Base-by-base conservation (phyloP, 768 basidiomycete species). In the Dioszegia hungarica region DNA sequence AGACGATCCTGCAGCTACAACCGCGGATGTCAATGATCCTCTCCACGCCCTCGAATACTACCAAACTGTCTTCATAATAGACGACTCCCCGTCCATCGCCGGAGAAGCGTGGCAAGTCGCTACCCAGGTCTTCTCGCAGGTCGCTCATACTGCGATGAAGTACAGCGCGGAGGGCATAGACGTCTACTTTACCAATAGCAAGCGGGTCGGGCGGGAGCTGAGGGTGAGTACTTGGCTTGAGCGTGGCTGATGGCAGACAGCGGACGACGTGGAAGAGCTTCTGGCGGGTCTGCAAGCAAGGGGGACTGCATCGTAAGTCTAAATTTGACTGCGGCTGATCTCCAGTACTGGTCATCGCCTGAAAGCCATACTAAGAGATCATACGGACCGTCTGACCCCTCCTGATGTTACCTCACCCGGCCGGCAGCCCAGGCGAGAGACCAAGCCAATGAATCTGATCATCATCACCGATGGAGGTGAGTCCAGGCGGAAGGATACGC, bases 401-500 rank as follows among this genome's bases (percentile, higher is more conserved):
- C 10, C 59, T 20, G 31, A 29, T 2, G 24, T 59, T 29, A 10
- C 56, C 41, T 41, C 52, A 37, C 37, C 43, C 45, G 41, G 49
- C 12, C 27, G 50, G 12, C 57, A 49, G 1, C 31, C 56, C n/a
- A n/a, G 61, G 3, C 63, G 62, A n/a, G 54, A 39, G 9, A 57
- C 72, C 27, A 73, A 73, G 53, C 68, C 74, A 3, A 60, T 75
- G 61, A 75, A 74, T 31, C 51, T 74, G 43, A 67, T 73, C 20
- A 62, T 72, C 2, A 56, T 69, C 11, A 69, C 68, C 2, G 70
- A 72, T 59, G 67, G 67, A n/a, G 61, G 70, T 72, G 52, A 61
- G 70, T 1, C 38, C 5, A 48, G 0, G 27, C 9, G 6, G 5
- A 24, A n/a, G 6, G 17, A 29, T 36, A 33, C 31, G 31, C 31